A percentile compares a stretch with the other conserved stretches of the same genome.
phyloP scores from a whole-genome alignment of 148 eudicot species.

The Chenopodium suecicum region DNA sequence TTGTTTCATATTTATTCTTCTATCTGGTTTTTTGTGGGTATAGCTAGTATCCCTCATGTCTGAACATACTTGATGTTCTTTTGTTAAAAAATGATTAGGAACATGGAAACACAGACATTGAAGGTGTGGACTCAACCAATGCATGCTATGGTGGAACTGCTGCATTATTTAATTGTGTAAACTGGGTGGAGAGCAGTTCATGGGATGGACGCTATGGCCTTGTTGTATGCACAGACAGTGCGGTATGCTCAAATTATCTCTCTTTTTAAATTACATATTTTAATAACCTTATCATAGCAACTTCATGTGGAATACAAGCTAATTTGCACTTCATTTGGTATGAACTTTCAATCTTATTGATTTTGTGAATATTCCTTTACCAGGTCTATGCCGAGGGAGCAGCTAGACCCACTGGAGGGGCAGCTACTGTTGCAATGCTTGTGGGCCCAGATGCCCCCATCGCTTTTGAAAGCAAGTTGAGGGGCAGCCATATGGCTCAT shows the following conservation, averaged over 20 bases:
- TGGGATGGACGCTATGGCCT: conserved; percentile 99
- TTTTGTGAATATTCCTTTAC: conserved; percentile 16
- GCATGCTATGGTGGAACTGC: conserved; percentile 99
- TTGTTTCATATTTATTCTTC: too few species aligned
- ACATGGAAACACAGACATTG: conserved; percentile 89
- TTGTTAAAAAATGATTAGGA: conserved; percentile 41
- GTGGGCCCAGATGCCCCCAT: conserved; percentile 96
- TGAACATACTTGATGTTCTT: conserved; percentile 1
- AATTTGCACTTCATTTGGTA: neutral
- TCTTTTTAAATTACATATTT: too few species aligned
- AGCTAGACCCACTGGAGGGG: conserved; percentile 98
- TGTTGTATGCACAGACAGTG: conserved; percentile 95
- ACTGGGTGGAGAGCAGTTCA: conserved; percentile 97
- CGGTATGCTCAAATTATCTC: conserved; percentile 55
- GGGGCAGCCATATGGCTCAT: conserved; percentile 96
- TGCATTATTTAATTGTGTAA: conserved; percentile 89
- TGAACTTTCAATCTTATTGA: neutral
- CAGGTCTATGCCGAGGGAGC: conserved; percentile 99
- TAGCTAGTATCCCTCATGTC: neutral
- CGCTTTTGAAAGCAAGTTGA: conserved; percentile 87
- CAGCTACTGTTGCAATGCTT: conserved; percentile 95
- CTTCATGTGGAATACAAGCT: neutral
- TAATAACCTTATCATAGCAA: neutral
- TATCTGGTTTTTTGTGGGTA: too few species aligned
- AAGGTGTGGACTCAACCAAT: conserved; percentile 97